Percentiles rank a stretch among this genome's conserved stretches.
These are phyloP conservation scores for Dactylonectria estremocensis DNA, from an alignment of 2,329 filamentous ascomycete species.

Conservation along the genomic window DNA sequence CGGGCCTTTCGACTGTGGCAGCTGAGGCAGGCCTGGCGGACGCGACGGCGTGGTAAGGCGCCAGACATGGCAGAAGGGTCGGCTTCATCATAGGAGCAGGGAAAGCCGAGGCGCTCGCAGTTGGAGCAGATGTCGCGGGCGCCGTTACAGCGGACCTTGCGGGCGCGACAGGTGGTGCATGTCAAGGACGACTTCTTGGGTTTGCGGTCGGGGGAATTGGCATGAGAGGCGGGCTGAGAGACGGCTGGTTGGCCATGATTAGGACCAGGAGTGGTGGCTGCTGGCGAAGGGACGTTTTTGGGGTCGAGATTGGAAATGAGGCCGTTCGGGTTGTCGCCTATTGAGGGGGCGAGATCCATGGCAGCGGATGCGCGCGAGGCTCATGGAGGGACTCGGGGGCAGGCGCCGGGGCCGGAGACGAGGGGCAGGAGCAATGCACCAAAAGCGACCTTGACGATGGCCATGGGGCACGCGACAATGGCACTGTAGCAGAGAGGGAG, in stretches of 20 bases:
- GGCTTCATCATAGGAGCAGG: slow-evolving; percentile 69
- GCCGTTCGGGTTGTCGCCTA: slow-evolving; percentile 49
- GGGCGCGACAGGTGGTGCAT: slow-evolving; percentile 68
- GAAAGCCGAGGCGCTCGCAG: slow-evolving; percentile 71
- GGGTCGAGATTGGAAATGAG: slow-evolving; percentile 44
- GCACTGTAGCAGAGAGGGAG: neutral
- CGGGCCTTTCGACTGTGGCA: slow-evolving; percentile 72
- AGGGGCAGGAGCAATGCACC: slow-evolving; percentile 39
- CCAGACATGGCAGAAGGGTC: slow-evolving; percentile 59
- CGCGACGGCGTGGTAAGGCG: slow-evolving; percentile 67
- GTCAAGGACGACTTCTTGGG: slow-evolving; percentile 63
- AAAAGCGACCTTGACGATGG: slow-evolving; percentile 36
- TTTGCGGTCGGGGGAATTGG: slow-evolving; percentile 53
- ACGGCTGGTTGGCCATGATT: slow-evolving; percentile 32
- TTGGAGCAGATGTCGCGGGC: slow-evolving; percentile 69
- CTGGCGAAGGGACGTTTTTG: slow-evolving; percentile 39
- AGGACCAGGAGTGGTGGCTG: slow-evolving; percentile 27
- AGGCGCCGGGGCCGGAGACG: slow-evolving; percentile 37
- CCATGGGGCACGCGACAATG: slow-evolving; percentile 23
- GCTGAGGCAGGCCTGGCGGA: slow-evolving; percentile 70
- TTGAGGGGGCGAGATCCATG: slow-evolving; percentile 49
- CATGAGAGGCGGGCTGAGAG: slow-evolving; percentile 44
- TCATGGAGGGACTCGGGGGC: slow-evolving; percentile 45
- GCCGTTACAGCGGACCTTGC: slow-evolving; percentile 73
- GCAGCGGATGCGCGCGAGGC: slow-evolving; percentile 37